Evolutionary conservation across 495 filamentous ascomycete genomes (phyloP).

Genomic region (Ascodesmis nigricans): DNA sequence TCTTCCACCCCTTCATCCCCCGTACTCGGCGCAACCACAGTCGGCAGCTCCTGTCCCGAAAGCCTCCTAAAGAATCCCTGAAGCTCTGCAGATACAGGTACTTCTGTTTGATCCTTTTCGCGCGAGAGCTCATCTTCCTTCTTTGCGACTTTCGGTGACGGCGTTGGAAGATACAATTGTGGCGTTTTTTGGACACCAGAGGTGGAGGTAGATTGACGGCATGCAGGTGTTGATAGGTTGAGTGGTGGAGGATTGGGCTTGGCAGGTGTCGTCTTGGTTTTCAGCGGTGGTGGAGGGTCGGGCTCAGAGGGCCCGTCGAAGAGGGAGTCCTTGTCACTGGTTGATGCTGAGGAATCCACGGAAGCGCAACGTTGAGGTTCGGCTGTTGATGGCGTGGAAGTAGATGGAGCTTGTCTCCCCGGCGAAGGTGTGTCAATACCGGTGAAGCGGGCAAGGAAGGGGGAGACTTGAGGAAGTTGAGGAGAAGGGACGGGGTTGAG

Average conservation of each 20-base stretch:
- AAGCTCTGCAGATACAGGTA: too few relatives aligned
- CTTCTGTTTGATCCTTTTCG: too few relatives aligned
- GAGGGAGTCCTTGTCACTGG: constrained; percentile 17
- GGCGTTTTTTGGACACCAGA: constrained; percentile 17
- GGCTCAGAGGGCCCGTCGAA: constrained; percentile 18
- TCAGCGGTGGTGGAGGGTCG: constrained; percentile 10
- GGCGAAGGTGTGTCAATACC: constrained; percentile 5
- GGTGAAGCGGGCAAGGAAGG: constrained; percentile 14
- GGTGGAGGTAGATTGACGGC: too few relatives aligned
- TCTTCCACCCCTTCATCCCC: too few relatives aligned
- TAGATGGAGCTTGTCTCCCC: background rate
- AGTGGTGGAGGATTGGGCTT: too few relatives aligned
- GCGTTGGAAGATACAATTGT: constrained; percentile 18
- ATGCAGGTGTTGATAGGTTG: too few relatives aligned
- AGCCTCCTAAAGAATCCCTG: too few relatives aligned
- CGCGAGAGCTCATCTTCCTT: too few relatives aligned
- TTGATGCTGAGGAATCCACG: background rate
- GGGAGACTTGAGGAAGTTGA: constrained; percentile 16
- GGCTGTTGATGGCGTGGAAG: background rate
- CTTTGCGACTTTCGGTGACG: constrained; percentile 17
- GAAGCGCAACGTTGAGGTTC: background rate
- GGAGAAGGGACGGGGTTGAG: constrained; percentile 20
- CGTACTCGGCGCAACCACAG: too few relatives aligned
- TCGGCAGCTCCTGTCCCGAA: too few relatives aligned
- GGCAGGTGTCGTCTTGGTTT: too few relatives aligned